These are phyloP conservation scores for Yarrowia deformans DNA, from an alignment of 805 yeast species.

Conservation along the genomic window DNA sequence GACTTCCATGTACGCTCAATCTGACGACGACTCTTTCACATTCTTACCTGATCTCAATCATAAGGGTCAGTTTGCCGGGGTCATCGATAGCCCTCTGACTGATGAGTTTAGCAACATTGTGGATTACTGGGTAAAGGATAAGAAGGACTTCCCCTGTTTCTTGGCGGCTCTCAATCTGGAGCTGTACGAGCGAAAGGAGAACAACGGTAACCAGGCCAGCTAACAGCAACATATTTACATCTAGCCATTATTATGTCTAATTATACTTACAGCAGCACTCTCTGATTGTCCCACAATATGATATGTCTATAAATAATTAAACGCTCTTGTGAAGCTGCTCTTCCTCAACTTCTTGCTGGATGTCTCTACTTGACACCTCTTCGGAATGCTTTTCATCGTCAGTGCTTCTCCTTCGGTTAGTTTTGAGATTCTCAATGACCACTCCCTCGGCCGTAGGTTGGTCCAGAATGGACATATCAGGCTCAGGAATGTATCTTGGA, in stretches of 20 bases:
- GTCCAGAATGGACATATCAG: conserved; percentile 70
- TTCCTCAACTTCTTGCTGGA: background rate
- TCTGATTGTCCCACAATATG: background rate
- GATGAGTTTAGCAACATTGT: conserved; percentile 60
- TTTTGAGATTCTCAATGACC: conserved; percentile 49
- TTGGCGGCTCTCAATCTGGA: conserved; percentile 75
- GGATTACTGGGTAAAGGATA: conserved; percentile 70
- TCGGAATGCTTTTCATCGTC: conserved; percentile 27
- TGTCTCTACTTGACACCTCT: conserved; percentile 11
- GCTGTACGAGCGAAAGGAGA: conserved; percentile 58
- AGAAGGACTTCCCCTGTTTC: conserved; percentile 77
- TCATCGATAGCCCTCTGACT: conserved; percentile 48
- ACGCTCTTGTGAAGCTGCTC: background rate
- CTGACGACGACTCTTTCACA: conserved; percentile 57
- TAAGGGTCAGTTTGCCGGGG: conserved; percentile 58
- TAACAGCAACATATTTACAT: background rate
- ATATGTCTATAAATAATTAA: conserved; percentile 14
- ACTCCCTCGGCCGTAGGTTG: conserved; percentile 57
- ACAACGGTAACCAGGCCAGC: conserved; percentile 18
- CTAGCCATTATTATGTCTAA: too few relatives aligned
- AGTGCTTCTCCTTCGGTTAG: conserved; percentile 6
- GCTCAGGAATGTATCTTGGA: conserved; percentile 65
- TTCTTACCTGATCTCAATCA: conserved; percentile 60
- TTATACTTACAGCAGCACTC: background rate
- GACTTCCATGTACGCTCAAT: conserved; percentile 55